These are phyloP conservation scores for Phytophthora palmivora DNA, from an alignment of 352 stramenopile species.

Conservation along the genomic window DNA sequence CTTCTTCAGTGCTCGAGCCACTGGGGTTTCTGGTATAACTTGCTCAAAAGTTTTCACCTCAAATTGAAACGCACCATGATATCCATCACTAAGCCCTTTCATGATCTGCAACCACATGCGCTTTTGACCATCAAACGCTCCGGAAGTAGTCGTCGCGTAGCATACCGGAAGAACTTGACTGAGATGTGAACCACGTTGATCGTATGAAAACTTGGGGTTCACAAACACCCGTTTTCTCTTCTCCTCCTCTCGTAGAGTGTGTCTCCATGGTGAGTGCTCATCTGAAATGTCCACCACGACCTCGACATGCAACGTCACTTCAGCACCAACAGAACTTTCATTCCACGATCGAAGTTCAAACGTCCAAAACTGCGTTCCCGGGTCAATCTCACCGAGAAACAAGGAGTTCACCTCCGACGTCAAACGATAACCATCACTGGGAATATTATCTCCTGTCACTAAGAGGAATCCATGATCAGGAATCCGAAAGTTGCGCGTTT, in stretches of 20 bases:
- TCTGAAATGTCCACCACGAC: constrained; percentile 43
- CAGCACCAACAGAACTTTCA: constrained; percentile 4
- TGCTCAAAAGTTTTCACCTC: constrained; percentile 47
- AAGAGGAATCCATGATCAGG: constrained; percentile 49
- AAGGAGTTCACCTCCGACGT: constrained; percentile 19
- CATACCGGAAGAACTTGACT: constrained; percentile 39
- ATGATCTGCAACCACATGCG: constrained; percentile 73
- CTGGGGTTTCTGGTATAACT: constrained; percentile 21
- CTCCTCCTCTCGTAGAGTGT: constrained; percentile 12
- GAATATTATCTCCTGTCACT: constrained; percentile 45
- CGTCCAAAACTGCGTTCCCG: constrained; percentile 58
- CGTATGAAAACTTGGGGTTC: constrained; percentile 20
- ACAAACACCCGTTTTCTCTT: constrained; percentile 35
- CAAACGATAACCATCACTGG: constrained; percentile 19
- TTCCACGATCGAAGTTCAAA: constrained; percentile 39
- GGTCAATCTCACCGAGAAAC: constrained; percentile 37
- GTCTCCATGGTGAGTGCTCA: constrained; percentile 28
- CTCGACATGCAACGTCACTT: constrained; percentile 51
- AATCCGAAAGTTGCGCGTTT: constrained; percentile 36
- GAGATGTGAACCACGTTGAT: neutral
- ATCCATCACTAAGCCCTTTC: constrained; percentile 21
- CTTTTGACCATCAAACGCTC: constrained; percentile 60
- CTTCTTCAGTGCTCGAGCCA: constrained; percentile 24
- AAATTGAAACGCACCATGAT: constrained; percentile 23
- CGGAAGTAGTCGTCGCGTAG: constrained; percentile 39